phyloP scores from a whole-genome alignment of 2,329 filamentous ascomycete species.

The Colletotrichum incanum region DNA sequence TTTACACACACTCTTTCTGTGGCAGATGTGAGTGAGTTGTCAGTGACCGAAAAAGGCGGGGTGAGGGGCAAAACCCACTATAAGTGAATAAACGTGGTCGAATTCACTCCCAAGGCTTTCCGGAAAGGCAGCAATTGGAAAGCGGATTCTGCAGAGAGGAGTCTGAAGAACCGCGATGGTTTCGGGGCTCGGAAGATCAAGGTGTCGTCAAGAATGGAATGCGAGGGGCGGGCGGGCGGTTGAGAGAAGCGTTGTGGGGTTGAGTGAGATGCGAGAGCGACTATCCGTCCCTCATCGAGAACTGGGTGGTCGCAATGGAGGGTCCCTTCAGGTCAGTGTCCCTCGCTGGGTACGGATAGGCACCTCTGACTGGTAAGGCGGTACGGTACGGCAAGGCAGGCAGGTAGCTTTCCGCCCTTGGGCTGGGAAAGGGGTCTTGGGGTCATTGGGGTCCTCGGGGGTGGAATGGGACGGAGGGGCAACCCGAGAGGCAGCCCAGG shows the following conservation, averaged over 20 bases:
- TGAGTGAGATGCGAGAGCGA: constrained; percentile 22
- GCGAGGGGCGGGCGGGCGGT: constrained; percentile 8
- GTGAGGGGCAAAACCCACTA: constrained; percentile 27
- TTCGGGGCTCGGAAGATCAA: constrained; percentile 24
- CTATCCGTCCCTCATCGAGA: neutral
- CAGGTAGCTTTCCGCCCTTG: constrained; percentile 5
- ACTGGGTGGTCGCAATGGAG: constrained; percentile 13
- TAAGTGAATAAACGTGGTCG: constrained; percentile 19
- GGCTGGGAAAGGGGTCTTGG: constrained; percentile 13
- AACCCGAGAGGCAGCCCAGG: constrained; percentile 34
- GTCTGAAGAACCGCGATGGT: neutral
- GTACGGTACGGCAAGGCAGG: neutral
- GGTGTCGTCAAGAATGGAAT: constrained; percentile 30
- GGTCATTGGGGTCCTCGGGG: neutral
- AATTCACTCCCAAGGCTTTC: neutral
- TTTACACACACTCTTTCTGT: constrained; percentile 18
- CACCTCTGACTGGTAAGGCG: neutral
- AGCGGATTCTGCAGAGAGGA: constrained; percentile 2
- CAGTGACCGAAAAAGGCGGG: constrained; percentile 21
- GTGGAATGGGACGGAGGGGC: constrained; percentile 22
- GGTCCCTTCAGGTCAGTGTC: constrained; percentile 5
- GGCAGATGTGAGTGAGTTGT: constrained; percentile 30
- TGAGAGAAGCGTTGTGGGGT: constrained; percentile 20
- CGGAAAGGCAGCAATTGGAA: neutral
- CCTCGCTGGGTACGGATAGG: neutral